Percentiles rank a stretch among this genome's conserved stretches.
Conservation (phyloP, 768 basidiomycete genomes). For the Fistulinella prunicolor region DNA sequence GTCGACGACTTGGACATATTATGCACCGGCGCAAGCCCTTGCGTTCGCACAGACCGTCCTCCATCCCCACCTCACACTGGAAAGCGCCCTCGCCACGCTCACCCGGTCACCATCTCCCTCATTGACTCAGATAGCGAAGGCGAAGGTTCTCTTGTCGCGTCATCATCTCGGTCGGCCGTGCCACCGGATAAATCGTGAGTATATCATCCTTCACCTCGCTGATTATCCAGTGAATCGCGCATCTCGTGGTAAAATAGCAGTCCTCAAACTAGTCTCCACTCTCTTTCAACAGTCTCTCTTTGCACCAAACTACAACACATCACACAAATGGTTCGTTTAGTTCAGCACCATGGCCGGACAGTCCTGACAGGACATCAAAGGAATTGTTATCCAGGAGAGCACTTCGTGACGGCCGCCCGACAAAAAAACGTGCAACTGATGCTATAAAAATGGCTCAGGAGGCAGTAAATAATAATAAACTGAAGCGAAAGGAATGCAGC, state of each 20-base stretch:
- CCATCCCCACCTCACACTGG: constrained; percentile 4
- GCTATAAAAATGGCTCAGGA: constrained; percentile 17
- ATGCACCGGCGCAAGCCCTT: constrained; percentile 17
- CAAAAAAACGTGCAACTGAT: constrained; percentile 22
- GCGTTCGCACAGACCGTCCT: constrained; percentile 14
- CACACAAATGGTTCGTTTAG: constrained; percentile 19
- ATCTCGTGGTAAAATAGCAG: too few relatives aligned
- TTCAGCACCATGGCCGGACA: neutral
- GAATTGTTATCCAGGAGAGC: constrained; percentile 21
- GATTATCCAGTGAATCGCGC: neutral
- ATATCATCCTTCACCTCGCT: neutral
- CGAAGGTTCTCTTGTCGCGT: neutral
- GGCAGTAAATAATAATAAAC: constrained; percentile 3
- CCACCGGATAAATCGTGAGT: constrained; percentile 6
- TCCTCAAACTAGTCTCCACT: neutral
- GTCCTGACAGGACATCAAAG: constrained; percentile 18
- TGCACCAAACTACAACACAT: constrained; percentile 24
- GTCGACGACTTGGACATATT: constrained; percentile 25
- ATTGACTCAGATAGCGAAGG: constrained; percentile 17
- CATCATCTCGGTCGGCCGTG: constrained; percentile 5
- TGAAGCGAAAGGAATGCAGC: constrained; percentile 23
- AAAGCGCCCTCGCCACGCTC: constrained; percentile 12
- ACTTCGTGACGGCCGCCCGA: constrained; percentile 6
- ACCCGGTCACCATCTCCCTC: constrained; percentile 12
- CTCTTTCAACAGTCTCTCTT: neutral